Conservation (phyloP, 1,284 basidiomycete genomes). For the Pseudozyma tsukubaensis region DNA sequence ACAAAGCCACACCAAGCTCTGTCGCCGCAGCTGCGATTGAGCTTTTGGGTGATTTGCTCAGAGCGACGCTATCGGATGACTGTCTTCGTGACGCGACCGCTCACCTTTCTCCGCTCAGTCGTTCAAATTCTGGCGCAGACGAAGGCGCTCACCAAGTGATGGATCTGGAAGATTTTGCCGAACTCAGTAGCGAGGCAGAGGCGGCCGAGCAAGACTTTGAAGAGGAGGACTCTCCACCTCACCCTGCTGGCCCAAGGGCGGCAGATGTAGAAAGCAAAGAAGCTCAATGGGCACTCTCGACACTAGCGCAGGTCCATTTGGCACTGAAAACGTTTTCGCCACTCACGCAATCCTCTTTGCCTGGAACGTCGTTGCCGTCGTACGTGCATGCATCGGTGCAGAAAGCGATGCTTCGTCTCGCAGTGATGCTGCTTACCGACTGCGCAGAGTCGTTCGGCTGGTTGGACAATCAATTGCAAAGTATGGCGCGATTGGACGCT, state of each 20-base stretch:
- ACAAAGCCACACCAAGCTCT: conserved; percentile 15
- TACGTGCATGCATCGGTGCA: conserved; percentile 12
- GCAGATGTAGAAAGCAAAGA: conserved; percentile 3
- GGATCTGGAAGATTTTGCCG: conserved; percentile 21
- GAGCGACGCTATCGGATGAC: conserved; percentile 18
- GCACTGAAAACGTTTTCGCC: conserved; percentile 36
- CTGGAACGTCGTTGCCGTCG: conserved; percentile 28
- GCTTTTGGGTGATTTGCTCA: conserved; percentile 26
- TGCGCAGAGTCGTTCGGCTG: conserved; percentile 31
- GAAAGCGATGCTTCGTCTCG: conserved; percentile 15
- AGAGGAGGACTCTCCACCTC: neutral
- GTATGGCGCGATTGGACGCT: conserved; percentile 16
- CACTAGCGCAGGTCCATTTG: conserved; percentile 37
- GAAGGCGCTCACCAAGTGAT: conserved; percentile 4
- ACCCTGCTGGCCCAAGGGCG: neutral
- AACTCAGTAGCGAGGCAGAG: neutral
- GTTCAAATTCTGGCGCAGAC: neutral
- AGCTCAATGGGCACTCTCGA: conserved; percentile 31
- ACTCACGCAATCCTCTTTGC: conserved; percentile 26
- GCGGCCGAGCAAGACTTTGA: too few relatives aligned
- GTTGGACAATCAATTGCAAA: conserved; percentile 31
- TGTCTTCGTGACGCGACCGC: conserved; percentile 1
- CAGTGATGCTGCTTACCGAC: conserved; percentile 15
- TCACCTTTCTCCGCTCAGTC: neutral
- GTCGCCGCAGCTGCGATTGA: conserved; percentile 22